phyloP scores from a whole-genome alignment of 2,329 filamentous ascomycete species.

The Geosmithia putterillii region DNA sequence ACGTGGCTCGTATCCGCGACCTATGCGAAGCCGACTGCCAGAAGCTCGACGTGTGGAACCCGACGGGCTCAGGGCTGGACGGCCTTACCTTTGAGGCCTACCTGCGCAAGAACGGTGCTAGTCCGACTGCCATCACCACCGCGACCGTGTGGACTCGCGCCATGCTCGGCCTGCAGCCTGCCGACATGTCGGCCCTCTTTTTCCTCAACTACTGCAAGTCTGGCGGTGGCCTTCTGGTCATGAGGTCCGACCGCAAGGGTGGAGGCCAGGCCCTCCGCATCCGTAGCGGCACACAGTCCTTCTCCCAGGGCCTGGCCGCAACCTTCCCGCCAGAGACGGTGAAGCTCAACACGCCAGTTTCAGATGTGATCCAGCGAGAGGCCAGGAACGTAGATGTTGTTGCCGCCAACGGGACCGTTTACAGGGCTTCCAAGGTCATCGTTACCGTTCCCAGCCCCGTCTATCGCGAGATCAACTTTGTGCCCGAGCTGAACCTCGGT shows the following conservation, averaged over 20 bases:
- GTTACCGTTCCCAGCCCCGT: constrained; percentile 33
- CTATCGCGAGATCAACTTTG: constrained; percentile 30
- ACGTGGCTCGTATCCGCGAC: constrained; percentile 9
- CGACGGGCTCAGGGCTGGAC: constrained; percentile 10
- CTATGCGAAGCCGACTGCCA: constrained; percentile 15
- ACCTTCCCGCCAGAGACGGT: constrained; percentile 15
- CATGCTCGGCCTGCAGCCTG: constrained; percentile 36
- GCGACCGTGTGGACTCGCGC: constrained; percentile 32
- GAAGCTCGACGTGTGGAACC: constrained; percentile 9
- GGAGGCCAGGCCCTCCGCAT: constrained; percentile 41
- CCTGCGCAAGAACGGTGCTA: constrained; percentile 10
- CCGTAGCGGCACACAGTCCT: constrained; percentile 30
- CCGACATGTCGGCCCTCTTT: constrained; percentile 35
- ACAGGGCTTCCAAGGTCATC: constrained; percentile 30
- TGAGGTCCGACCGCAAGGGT: constrained; percentile 37
- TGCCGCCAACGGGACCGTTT: constrained; percentile 9
- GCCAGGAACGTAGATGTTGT: constrained; percentile 11
- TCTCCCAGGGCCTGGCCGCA: constrained; percentile 22
- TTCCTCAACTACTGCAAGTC: constrained; percentile 44
- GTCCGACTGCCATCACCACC: constrained; percentile 16
- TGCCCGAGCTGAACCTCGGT: constrained; percentile 26
- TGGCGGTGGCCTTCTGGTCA: constrained; percentile 35
- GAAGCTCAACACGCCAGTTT: constrained; percentile 17
- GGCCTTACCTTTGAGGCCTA: constrained; percentile 15
- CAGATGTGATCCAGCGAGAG: constrained; percentile 13